Evolutionary conservation across 371 early-diverging fungal genomes (phyloP), one percentile per base, ranked within the genome.

Genomic region (Mortierella sp.): DNA sequence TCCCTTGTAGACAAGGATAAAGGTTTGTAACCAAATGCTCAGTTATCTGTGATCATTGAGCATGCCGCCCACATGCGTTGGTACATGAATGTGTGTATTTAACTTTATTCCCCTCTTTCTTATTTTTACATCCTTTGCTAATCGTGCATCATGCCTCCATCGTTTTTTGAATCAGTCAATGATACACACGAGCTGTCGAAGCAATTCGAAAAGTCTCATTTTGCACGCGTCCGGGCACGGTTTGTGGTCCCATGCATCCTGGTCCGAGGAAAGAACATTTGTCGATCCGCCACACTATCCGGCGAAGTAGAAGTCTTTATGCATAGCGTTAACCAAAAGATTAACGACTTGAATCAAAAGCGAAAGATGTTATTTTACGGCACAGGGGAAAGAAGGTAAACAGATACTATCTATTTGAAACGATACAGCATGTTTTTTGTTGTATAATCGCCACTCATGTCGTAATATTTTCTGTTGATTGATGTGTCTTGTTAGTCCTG

Each of bases 191-290:
- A 80, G 67, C 62, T 80, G 29, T 63, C 75, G 8, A 74, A 71
- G 56, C 80, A 74, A 32, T 80, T 80, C 58, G 80, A 80, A 31
- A 80, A 80, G 22, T 80, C 80, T 12, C 80, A 80, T 26, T 80
- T 80, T 64, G 80, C 80, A 37, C 80, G 80, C 35, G 80, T 80
- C 35, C 61, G 80, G 22, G 80, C 80, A 5, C 70, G 80, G 28
- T 80, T 80, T 66, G 80, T 80, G 28, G 68, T 80, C 10, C 80
- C 80, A 9, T 80, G 80, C 43, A 80, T 80, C 19, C 68, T 80
- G 3, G 75, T 80, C 40, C 68, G 80, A 51, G 75, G 75, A 22
- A 80, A 80, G 53, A 80, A 80, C 32, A 64, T 80, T 28, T 80
- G 80, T 42, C 70, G 80, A 40, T 80, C 80, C 2, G 75, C 75